These are phyloP conservation scores for Lachancea sp. DNA, from an alignment of 805 yeast genomes.

Conservation along the genomic window DNA sequence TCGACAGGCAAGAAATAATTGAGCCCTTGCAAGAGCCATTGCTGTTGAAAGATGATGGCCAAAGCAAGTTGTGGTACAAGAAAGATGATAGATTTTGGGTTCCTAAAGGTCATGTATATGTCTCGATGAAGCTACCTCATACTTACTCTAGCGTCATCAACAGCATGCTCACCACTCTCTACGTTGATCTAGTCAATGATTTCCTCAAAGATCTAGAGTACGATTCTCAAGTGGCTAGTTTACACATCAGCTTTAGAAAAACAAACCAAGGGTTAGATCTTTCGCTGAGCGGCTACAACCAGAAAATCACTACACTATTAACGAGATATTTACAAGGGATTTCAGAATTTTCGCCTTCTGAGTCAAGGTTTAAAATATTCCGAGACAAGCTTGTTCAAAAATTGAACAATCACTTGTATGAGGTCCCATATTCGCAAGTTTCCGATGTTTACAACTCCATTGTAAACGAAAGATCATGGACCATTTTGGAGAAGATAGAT, in stretches of 20 bases:
- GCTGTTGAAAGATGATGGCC: conserved; percentile 46
- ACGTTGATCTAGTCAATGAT: conserved; percentile 68
- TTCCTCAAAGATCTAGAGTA: conserved; percentile 65
- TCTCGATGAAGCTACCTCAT: conserved; percentile 60
- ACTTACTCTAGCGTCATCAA: conserved; percentile 53
- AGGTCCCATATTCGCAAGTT: conserved; percentile 74
- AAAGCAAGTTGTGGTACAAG: conserved; percentile 72
- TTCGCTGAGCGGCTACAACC: conserved; percentile 72
- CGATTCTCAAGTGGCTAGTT: conserved; percentile 78
- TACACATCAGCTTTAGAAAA: conserved; percentile 49
- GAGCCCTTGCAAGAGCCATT: conserved; percentile 51
- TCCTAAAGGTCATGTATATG: conserved; percentile 72
- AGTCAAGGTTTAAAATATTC: conserved; percentile 57
- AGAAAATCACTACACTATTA: conserved; percentile 62
- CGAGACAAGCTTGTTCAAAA: conserved; percentile 59
- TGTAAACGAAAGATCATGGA: conserved; percentile 68
- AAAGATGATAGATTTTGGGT: conserved; percentile 83
- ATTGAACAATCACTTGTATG: conserved; percentile 60
- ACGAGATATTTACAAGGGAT: conserved; percentile 54
- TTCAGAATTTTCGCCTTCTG: conserved; percentile 42
- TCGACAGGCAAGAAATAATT: conserved; percentile 37
- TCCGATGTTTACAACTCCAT: conserved; percentile 55
- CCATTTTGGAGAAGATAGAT: conserved; percentile 51
- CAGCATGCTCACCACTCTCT: conserved; percentile 52
- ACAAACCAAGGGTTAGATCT: conserved; percentile 68